Percentiles rank a stretch among this genome's conserved stretches.
Conservation (phyloP, 352 stramenopile species). For the Peronospora farinosa region DNA sequence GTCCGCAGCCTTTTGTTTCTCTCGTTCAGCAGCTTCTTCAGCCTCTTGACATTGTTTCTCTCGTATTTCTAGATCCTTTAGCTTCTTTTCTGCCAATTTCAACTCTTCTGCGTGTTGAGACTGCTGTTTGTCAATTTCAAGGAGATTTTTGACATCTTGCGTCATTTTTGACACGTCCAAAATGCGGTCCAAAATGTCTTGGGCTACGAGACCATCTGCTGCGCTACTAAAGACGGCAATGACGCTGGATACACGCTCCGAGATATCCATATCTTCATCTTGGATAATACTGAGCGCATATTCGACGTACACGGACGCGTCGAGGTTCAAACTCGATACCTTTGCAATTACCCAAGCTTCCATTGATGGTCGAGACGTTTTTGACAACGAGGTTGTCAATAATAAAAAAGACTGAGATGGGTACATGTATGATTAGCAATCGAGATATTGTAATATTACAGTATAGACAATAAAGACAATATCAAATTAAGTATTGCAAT, state of each 20-base stretch:
- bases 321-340: slow-evolving; percentile 46
- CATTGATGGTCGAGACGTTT: slow-evolving; percentile 24
- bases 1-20: slow-evolving; percentile 56
- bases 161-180: slow-evolving; percentile 42
- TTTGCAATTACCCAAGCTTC: slow-evolving; percentile 56
- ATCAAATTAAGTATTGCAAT: no score
- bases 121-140: slow-evolving; percentile 32
- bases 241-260: slow-evolving; percentile 61
- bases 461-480: no score
- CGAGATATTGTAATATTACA: no score
- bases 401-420: not conserved
- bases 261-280: slow-evolving; percentile 66
- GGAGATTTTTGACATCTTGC: slow-evolving; percentile 41
- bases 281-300: slow-evolving; percentile 62
- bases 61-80: slow-evolving; percentile 49
- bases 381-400: not conserved
- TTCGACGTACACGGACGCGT: slow-evolving; percentile 75
- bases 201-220: slow-evolving; percentile 42
- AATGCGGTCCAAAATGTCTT: slow-evolving; percentile 31
- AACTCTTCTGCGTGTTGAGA: slow-evolving; percentile 34
- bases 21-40: slow-evolving; percentile 41
- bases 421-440: not conserved
- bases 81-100: slow-evolving; percentile 36
- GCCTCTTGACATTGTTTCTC: slow-evolving; percentile 58
- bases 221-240: slow-evolving; percentile 55